Conservation (phyloP, 257 asterid genomes). For the Nicotiana otophora region DNA sequence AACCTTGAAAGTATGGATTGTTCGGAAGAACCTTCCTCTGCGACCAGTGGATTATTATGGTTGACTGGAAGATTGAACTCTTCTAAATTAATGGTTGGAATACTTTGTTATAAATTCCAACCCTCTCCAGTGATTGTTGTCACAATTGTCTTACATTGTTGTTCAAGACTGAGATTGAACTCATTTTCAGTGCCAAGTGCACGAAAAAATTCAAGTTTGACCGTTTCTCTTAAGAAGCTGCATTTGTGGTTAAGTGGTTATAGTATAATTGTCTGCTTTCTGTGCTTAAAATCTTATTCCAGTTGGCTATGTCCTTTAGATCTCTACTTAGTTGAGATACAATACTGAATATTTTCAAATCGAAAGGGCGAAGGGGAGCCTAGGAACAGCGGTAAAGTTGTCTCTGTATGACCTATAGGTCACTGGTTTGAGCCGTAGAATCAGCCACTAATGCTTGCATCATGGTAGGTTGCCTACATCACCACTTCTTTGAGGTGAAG, state of each 20-base stretch:
- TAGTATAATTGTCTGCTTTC: neutral
- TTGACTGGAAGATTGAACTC: constrained; percentile 16
- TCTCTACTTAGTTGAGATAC: neutral
- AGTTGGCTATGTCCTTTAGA: neutral
- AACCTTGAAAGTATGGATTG: constrained; percentile 34
- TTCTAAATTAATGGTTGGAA: constrained; percentile 9
- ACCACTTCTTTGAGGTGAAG: no score
- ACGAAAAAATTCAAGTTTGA: neutral
- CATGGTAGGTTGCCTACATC: no score
- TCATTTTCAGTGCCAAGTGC: neutral
- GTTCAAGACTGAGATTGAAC: constrained; percentile 15
- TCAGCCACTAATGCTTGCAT: no score
- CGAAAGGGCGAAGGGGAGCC: no score
- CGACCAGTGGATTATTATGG: constrained; percentile 22
- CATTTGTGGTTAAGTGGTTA: neutral
- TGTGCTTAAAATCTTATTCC: neutral
- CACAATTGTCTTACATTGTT: neutral
- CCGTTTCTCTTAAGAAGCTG: neutral
- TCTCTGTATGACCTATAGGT: no score
- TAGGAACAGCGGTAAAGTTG: no score
- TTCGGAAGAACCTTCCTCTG: constrained; percentile 16
- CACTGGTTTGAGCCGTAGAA: no score
- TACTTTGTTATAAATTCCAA: neutral
- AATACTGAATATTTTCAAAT: neutral
- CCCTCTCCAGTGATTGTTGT: constrained; percentile 7